Conservation (phyloP, 228 moss, liverwort and hornwort genomes). For the Sphagnum fallax region DNA sequence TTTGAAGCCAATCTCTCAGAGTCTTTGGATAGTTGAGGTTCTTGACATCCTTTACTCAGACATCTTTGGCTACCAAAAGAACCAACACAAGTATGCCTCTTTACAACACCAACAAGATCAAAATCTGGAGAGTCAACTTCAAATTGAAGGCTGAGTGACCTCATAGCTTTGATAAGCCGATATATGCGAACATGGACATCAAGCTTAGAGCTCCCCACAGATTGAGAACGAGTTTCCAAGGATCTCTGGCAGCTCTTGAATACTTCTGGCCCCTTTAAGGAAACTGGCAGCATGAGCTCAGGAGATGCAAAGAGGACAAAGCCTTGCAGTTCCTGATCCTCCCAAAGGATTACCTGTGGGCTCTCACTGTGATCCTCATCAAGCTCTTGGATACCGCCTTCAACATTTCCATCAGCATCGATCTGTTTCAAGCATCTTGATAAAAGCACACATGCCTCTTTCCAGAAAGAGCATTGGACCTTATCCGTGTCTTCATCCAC, state of each 20-base stretch:
- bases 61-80: conserved; percentile 13
- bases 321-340: conserved; percentile 39
- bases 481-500: conserved; percentile 28
- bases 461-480: conserved; percentile 31
- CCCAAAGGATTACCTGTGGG: conserved; percentile 37
- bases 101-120: conserved; percentile 23
- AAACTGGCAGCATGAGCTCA: not conserved
- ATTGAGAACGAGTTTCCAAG: not conserved
- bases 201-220: conserved; percentile 11
- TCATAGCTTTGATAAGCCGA: conserved; percentile 35
- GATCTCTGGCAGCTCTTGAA: not conserved
- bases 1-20: conserved; percentile 25
- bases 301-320: conserved; percentile 13
- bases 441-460: conserved; percentile 30
- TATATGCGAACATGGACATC: conserved; percentile 38
- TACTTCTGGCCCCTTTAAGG: not conserved
- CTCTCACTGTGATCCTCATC: conserved; percentile 18
- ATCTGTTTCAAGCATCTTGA: conserved; percentile 25
- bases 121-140: conserved; percentile 39
- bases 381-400: conserved; percentile 16
- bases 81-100: conserved; percentile 18
- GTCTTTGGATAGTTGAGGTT: conserved; percentile 33
- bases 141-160: conserved; percentile 24
- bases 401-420: conserved; percentile 14
- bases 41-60: conserved; percentile 22